phyloP scores from a whole-genome alignment of 2,329 filamentous ascomycete genomes.

The Fusarium phyllophilum region DNA sequence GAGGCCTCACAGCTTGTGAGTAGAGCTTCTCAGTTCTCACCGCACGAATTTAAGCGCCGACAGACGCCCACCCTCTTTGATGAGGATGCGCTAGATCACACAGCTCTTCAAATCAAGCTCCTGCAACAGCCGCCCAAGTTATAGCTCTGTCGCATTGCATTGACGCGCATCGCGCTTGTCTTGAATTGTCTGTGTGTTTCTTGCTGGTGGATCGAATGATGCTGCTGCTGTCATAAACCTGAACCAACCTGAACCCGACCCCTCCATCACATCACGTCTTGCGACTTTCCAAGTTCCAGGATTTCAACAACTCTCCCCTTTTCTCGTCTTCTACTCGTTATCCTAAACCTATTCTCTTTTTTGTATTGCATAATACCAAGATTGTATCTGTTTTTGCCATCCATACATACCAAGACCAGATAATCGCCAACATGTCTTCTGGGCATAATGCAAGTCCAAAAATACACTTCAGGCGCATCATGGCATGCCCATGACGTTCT shows the following conservation, averaged over 20 bases:
- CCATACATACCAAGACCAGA: not conserved
- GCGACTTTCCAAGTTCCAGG: slow-evolving; percentile 34
- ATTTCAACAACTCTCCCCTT: slow-evolving; percentile 18
- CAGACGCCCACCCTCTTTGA: slow-evolving; percentile 33
- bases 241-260: slow-evolving; percentile 12
- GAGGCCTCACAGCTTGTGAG: slow-evolving; percentile 40
- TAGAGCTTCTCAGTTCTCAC: slow-evolving; percentile 6
- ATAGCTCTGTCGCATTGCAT: slow-evolving; percentile 6
- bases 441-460: slow-evolving; percentile 46
- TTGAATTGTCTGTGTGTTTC: not conserved
- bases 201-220: slow-evolving; percentile 23
- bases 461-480: slow-evolving; percentile 14
- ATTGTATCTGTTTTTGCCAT: not conserved
- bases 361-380: not conserved
- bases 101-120: slow-evolving; percentile 24
- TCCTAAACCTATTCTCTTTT: slow-evolving; percentile 4
- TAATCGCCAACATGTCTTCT: slow-evolving; percentile 43
- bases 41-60: slow-evolving; percentile 42
- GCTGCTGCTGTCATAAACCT: slow-evolving; percentile 18
- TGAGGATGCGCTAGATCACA: slow-evolving; percentile 14
- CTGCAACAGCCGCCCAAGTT: slow-evolving; percentile 19
- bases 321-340: slow-evolving; percentile 10
- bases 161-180: slow-evolving; percentile 41
- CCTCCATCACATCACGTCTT: slow-evolving; percentile 35
- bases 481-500: slow-evolving; percentile 20